phyloP scores from a whole-genome alignment of 2,329 filamentous ascomycete species.

The Exophiala sp. region DNA sequence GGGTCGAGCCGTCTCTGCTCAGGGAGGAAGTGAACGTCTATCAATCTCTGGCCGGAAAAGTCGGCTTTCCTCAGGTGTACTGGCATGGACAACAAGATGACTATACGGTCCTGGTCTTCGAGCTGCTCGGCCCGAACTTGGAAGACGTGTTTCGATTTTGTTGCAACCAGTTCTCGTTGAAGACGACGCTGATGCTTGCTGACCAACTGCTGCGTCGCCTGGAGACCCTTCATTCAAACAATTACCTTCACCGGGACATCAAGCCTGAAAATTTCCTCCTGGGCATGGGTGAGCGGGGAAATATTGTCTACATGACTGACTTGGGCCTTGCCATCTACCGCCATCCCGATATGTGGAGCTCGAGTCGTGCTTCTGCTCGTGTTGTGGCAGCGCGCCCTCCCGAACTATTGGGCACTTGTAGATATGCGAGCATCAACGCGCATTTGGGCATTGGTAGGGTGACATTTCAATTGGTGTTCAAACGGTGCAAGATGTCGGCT shows the following conservation, averaged over 20 bases:
- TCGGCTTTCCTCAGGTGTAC: constrained; percentile 20
- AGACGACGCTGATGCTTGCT: constrained; percentile 31
- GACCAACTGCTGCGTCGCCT: constrained; percentile 31
- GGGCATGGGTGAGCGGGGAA: constrained; percentile 27
- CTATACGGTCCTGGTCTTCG: constrained; percentile 23
- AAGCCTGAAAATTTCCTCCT: constrained; percentile 33
- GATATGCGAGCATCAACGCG: constrained; percentile 29
- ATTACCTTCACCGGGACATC: constrained; percentile 30
- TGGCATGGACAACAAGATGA: constrained; percentile 20
- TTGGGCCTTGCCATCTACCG: constrained; percentile 30
- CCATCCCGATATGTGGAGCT: constrained; percentile 1
- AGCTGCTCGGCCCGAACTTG: constrained; percentile 30
- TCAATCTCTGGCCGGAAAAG: constrained; percentile 9
- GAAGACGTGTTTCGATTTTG: constrained; percentile 32
- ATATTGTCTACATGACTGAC: constrained; percentile 31
- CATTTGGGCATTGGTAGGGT: constrained; percentile 24
- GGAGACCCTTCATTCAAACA: constrained; percentile 27
- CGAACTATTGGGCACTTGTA: constrained; percentile 25
- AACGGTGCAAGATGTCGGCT: too few species aligned
- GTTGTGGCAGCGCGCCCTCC: constrained; percentile 1
- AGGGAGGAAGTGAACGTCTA: constrained; percentile 24
- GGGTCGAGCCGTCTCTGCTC: constrained; percentile 21
- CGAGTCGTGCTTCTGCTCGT: background rate
- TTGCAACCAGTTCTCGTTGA: constrained; percentile 30
- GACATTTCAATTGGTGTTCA: too few species aligned